Evolutionary conservation across 176 grass and related monocot genomes (phyloP), one percentile per base, ranked within the genome.

Genomic region (Secale cereale): DNA sequence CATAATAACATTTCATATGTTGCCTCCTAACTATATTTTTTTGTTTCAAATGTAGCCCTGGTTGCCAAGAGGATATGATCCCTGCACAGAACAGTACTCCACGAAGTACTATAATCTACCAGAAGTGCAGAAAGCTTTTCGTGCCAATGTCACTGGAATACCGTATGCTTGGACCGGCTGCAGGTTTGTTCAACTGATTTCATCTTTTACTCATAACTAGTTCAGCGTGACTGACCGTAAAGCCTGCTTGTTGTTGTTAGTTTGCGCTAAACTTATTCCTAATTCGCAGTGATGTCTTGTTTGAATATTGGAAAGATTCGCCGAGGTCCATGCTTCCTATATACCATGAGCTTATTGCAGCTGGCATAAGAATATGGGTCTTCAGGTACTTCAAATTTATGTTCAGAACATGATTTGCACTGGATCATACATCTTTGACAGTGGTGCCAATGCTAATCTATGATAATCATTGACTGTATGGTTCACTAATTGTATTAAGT

Each of bases 21-120:
- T 76, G 70, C 40, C 20, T 78, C 32, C 41, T 89, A 52, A 60
- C 32, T 48, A 14, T 22, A 81, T n/a, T 54, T 62, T 62, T 54
- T 7, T 80, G 22, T 22, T 83, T 86, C n/a, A 68, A 90, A 59
- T 62, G 41, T 73, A 98, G 96, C 96, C 83, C 54, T 98, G 93
- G 96, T 86, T 97, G 84, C 80, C 81, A 39, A 91, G 87, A 94
- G 91, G 88, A 85, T 98, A 98, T 74, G 95, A 98, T 85, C 95
- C 95, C 3, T 98, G 95, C 84, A 98, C 93, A 0, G 93, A 98
- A 71, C 66, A 41, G 22, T 98, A 98, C 83, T 86, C 93, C 10
- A 95, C 37, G 7, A 79, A 85, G 35, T 98, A 98, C 39, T 98
- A 98, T 37, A 95, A 98, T 81, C 74, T 36, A 82, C 89, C 91